A percentile compares a stretch with the other conserved stretches of the same genome.
Conservation (phyloP, 305 asterid genomes). For the Fraxinus angustifolia region DNA sequence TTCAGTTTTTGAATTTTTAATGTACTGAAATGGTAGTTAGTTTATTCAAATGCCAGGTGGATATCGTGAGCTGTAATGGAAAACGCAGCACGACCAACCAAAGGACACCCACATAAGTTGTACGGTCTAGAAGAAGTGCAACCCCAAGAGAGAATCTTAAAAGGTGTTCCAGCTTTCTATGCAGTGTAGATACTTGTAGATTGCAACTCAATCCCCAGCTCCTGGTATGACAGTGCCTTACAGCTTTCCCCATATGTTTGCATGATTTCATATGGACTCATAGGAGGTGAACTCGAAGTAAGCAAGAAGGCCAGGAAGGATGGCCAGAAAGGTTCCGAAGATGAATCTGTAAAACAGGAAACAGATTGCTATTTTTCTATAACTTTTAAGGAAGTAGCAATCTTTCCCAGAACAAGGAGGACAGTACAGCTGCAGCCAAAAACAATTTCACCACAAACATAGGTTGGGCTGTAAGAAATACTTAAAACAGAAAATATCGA, state of each 20-base stretch:
- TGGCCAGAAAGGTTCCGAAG: background rate
- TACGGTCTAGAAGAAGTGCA: background rate
- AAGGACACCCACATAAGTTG: background rate
- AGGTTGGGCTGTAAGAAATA: background rate
- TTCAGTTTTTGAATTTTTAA: background rate
- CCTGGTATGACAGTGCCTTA: background rate
- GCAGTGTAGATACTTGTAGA: background rate
- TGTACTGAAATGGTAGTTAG: background rate
- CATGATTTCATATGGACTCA: background rate
- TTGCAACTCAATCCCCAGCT: background rate
- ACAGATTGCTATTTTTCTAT: background rate
- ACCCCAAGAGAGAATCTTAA: background rate
- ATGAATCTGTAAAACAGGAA: background rate
- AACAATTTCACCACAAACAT: background rate
- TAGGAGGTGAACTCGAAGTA: background rate
- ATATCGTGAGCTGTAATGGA: background rate
- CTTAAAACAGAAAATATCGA: background rate
- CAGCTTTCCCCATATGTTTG: background rate
- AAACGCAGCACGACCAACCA: background rate
- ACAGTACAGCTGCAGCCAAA: background rate
- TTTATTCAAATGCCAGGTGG: background rate
- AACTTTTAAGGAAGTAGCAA: background rate
- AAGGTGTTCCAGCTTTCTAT: background rate
- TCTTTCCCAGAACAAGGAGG: slow-evolving; percentile 1
- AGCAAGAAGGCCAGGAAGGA: background rate